A percentile compares a stretch with the other conserved stretches of the same genome.
Evolutionary conservation across 352 stramenopile species (phyloP).

Genomic region (Pythium chondricola): DNA sequence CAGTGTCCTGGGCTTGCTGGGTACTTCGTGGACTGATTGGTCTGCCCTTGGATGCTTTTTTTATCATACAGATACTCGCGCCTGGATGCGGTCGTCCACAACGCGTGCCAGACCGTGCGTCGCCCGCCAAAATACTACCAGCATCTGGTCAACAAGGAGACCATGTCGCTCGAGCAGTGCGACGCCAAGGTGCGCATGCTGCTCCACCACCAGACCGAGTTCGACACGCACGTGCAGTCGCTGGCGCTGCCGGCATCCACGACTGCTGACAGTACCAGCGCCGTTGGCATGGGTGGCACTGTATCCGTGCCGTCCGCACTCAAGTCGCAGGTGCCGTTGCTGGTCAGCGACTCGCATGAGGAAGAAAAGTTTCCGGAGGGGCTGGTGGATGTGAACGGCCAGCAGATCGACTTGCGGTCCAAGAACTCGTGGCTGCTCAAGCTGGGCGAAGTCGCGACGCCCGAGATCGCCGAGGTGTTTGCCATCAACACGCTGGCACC

Average conservation of each 20-base stretch:
- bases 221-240: constrained; percentile 60
- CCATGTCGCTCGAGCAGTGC: constrained; percentile 47
- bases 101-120: constrained; percentile 96
- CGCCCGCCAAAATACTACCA: constrained; percentile 93
- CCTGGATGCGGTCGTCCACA: constrained; percentile 97
- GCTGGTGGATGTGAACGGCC: constrained; percentile 92
- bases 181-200: constrained; percentile 51
- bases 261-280: constrained; percentile 9
- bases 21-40: too few species aligned
- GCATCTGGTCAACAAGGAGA: constrained; percentile 85
- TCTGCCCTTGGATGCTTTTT: too few species aligned
- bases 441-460: constrained; percentile 89
- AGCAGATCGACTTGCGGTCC: constrained; percentile 93
- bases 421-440: constrained; percentile 95
- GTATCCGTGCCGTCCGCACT: constrained; percentile 56
- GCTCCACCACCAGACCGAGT: constrained; percentile 77
- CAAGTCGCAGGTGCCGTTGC: constrained; percentile 78
- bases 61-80: constrained; percentile 46
- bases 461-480: constrained; percentile 85
- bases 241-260: constrained; percentile 36
- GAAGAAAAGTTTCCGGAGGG: constrained; percentile 56
- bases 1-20: not conserved
- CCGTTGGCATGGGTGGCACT: constrained; percentile 9
- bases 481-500: constrained; percentile 95
- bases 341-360: constrained; percentile 64